Percentiles rank a stretch among this genome's conserved stretches.
These are phyloP conservation scores for Pascua guehoae DNA, from an alignment of 1,284 basidiomycete genomes.

Conservation along the genomic window DNA sequence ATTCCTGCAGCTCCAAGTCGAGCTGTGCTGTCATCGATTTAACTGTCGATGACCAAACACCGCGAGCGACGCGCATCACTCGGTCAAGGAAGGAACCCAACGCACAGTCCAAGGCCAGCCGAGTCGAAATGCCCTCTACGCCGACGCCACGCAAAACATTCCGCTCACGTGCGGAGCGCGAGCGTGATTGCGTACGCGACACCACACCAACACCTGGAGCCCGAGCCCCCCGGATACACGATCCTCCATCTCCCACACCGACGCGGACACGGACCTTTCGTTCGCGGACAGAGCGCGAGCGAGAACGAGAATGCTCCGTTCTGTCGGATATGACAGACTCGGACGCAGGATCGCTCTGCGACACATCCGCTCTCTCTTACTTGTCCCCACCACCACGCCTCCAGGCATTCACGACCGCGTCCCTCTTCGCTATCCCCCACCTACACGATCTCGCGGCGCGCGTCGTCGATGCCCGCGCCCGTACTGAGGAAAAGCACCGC, in stretches of 20 bases:
- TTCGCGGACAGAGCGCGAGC: background rate
- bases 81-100: no score
- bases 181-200: background rate
- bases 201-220: no score
- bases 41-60: background rate
- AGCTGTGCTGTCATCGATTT: background rate
- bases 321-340: background rate
- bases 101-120: no score
- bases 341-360: background rate
- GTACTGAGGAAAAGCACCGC: slow-evolving; percentile 29
- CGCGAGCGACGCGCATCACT: background rate
- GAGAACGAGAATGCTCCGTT: background rate
- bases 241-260: no score
- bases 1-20: background rate
- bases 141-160: background rate
- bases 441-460: slow-evolving; percentile 25
- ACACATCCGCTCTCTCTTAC: background rate
- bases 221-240: background rate
- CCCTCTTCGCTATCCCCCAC: slow-evolving; percentile 19
- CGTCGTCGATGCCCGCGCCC: slow-evolving; percentile 25
- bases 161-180: background rate
- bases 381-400: background rate
- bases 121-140: background rate
- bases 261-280: no score
- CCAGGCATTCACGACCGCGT: slow-evolving; percentile 19